These are phyloP conservation scores for Schrenkiella parvula DNA, from an alignment of 345 rosid genomes.

Conservation along the genomic window DNA sequence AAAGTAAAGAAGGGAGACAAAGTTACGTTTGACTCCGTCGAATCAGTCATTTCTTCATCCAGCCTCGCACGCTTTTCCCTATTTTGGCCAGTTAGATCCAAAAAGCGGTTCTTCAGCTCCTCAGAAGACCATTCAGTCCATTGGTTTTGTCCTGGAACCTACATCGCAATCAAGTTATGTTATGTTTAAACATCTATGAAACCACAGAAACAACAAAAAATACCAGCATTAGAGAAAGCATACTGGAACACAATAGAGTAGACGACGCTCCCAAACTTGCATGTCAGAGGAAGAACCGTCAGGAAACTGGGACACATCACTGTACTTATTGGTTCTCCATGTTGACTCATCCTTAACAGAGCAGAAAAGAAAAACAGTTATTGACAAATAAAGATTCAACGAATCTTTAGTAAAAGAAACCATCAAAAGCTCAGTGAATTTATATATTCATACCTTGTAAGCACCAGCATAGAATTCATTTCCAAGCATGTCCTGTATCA, in stretches of 20 bases:
- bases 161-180: background rate
- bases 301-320: slow-evolving; percentile 56
- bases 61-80: slow-evolving; percentile 73
- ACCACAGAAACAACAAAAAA: background rate
- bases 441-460: slow-evolving; percentile 46
- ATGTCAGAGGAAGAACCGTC: slow-evolving; percentile 48
- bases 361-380: background rate
- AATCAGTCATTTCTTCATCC: slow-evolving; percentile 51
- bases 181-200: background rate
- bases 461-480: slow-evolving; percentile 95
- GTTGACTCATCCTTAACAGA: slow-evolving; percentile 50
- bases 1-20: background rate
- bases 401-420: background rate
- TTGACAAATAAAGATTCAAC: background rate
- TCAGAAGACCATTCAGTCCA: slow-evolving; percentile 64
- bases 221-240: slow-evolving; percentile 15
- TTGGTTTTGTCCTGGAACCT: slow-evolving; percentile 81
- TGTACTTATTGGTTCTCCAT: slow-evolving; percentile 92
- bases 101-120: slow-evolving; percentile 18
- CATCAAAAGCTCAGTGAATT: background rate
- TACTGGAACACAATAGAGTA: slow-evolving; percentile 80
- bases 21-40: slow-evolving; percentile 40
- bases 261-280: slow-evolving; percentile 82
- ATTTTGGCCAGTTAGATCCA: slow-evolving; percentile 39
- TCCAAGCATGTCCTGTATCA: slow-evolving; percentile 97